phyloP scores from a whole-genome alignment of 805 yeast species.

The Starmerella powellii region DNA sequence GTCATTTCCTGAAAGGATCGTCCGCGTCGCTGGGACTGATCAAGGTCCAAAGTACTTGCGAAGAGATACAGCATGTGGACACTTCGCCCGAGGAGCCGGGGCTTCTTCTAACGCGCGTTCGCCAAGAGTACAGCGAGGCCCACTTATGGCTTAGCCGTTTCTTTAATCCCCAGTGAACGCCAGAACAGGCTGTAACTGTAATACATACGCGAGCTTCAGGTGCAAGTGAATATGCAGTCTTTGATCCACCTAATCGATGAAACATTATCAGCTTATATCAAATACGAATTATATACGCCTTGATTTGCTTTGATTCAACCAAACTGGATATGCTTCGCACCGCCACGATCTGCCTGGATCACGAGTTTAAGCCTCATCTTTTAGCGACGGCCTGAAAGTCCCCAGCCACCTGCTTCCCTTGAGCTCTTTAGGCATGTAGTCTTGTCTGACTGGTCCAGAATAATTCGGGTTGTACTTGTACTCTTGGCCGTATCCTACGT shows the following conservation, averaged over 20 bases:
- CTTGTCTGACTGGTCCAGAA: constrained; percentile 64
- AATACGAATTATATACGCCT: too few relatives aligned
- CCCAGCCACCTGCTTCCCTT: constrained; percentile 14
- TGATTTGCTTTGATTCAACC: too few relatives aligned
- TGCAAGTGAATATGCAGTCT: too few relatives aligned
- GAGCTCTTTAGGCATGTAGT: constrained; percentile 47
- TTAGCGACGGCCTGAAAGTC: constrained; percentile 6
- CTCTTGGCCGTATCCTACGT: constrained; percentile 68
- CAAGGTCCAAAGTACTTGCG: constrained; percentile 77
- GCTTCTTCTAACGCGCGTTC: constrained; percentile 24
- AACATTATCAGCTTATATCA: too few relatives aligned
- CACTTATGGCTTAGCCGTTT: constrained; percentile 24
- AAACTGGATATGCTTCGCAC: too few relatives aligned
- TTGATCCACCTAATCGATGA: too few relatives aligned
- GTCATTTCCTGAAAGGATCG: constrained; percentile 90
- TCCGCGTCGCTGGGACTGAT: constrained; percentile 87
- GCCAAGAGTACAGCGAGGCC: constrained; percentile 30
- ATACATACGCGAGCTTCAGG: too few relatives aligned
- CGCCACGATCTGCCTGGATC: too few relatives aligned
- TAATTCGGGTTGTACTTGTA: constrained; percentile 85
- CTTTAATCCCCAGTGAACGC: constrained; percentile 16
- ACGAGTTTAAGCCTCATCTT: not conserved
- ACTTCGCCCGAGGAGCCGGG: constrained; percentile 32
- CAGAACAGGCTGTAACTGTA: too few relatives aligned
- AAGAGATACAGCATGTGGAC: constrained; percentile 84